Evolutionary conservation across 352 stramenopile genomes (phyloP), one percentile per base, ranked within the genome.

Genomic region (Elongisporangium prolatum): DNA sequence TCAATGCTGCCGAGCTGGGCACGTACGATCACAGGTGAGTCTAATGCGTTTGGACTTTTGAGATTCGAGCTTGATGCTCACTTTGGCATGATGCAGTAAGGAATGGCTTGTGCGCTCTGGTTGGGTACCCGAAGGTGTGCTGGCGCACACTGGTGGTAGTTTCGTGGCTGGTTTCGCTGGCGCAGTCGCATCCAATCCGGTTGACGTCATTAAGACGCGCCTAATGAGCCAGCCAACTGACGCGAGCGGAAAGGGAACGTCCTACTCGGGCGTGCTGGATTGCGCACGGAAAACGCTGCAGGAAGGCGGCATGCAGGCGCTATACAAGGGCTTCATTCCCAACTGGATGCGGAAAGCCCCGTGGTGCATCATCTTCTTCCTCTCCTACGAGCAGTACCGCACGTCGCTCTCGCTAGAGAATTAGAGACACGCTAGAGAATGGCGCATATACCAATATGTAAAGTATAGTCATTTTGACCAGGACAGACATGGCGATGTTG

Each of bases 281-380:
- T 95, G 85, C 48, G 65, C 82, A 38, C 72, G 68, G 51, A 73
- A 89, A 49, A 93, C 82, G 1, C 86, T 88, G 64, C 68, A 74
- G 13, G 79, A 89, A 25, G 82, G 83, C n/a, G 84, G 86, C 14
- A 25, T 66, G 10, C 52, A 67, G 38, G 83, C 84, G 7, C 90
- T 95, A 50, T 95, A 95, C 75, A 93, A 88, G 56, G 86, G 86
- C 14, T 95, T 96, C 56, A 77, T 89, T 21, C 85, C 86, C 8
- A 93, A 94, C 72, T 93, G 80, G 81, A 89, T 92, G 80, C 80
- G 86, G 14, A 93, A 96, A 64, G 85, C 82, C 10, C 84, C 84
- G 48, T 94, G 85, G 84, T 93, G 83, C 59, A 64, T 92, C 50
- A 77, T 93, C 56, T 94, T 93, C 69, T 96, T 96, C 65, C 75